Conservation (phyloP, 352 stramenopile genomes). For the Pythium guiyangense region DNA sequence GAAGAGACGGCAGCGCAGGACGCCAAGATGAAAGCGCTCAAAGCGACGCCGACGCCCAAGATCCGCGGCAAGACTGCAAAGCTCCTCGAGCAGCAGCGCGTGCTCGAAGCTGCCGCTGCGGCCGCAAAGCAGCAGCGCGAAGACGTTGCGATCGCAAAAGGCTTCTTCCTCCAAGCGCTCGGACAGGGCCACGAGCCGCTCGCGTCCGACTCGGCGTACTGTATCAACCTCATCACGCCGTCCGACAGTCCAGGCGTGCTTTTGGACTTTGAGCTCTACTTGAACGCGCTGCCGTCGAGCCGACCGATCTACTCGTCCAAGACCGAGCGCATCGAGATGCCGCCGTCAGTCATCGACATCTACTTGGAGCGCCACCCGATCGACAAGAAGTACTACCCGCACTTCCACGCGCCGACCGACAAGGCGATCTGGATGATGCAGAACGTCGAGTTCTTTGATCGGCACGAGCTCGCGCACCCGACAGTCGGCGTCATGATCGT, state of each 20-base stretch:
- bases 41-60: slow-evolving; percentile 15
- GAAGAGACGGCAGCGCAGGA: slow-evolving; percentile 26
- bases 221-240: slow-evolving; percentile 71
- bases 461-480: slow-evolving; percentile 64
- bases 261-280: slow-evolving; percentile 69
- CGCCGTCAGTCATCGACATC: slow-evolving; percentile 71
- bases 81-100: slow-evolving; percentile 1
- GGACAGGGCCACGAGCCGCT: slow-evolving; percentile 70
- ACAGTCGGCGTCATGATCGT: slow-evolving; percentile 79
- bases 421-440: slow-evolving; percentile 87
- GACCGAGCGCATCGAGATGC: slow-evolving; percentile 35
- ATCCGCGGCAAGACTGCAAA: slow-evolving; percentile 11
- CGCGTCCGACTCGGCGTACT: slow-evolving; percentile 55
- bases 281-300: slow-evolving; percentile 62
- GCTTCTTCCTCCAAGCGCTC: slow-evolving; percentile 68
- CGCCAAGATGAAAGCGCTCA: slow-evolving; percentile 7
- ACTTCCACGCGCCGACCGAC: slow-evolving; percentile 43
- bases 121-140: slow-evolving; percentile 13
- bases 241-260: slow-evolving; percentile 54
- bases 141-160: slow-evolving; percentile 31
- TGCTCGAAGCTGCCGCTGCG: not conserved
- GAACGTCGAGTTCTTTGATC: slow-evolving; percentile 82
- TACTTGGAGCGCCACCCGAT: slow-evolving; percentile 73
- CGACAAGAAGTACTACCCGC: slow-evolving; percentile 66
- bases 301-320: slow-evolving; percentile 50